Conservation (phyloP, 164 flowering plant species). For the Magnolia sinica region DNA sequence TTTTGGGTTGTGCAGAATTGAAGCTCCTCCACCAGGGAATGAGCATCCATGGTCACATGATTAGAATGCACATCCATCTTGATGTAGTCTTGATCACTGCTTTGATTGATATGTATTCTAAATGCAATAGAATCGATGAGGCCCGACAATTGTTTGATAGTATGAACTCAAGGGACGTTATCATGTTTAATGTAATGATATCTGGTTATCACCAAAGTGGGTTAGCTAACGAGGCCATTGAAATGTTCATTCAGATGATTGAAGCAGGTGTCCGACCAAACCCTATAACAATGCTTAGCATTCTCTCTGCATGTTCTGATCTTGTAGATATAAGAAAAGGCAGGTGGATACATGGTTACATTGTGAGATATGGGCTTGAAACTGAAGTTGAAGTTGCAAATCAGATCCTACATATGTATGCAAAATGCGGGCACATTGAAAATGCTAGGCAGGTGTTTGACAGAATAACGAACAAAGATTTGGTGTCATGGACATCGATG, state of each 20-base stretch:
- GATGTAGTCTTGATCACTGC: conserved; percentile 47
- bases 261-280: conserved; percentile 34
- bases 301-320: conserved; percentile 38
- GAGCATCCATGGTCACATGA: conserved; percentile 49
- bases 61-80: conserved; percentile 29
- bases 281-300: conserved; percentile 28
- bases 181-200: conserved; percentile 42
- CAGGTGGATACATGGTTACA: conserved; percentile 42
- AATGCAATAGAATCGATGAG: conserved; percentile 30
- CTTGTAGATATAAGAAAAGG: conserved; percentile 32
- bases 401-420: conserved; percentile 47
- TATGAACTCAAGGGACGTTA: conserved; percentile 28
- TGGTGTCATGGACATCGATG: conserved; percentile 61
- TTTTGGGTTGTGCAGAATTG: conserved; percentile 44
- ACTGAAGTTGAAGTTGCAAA: conserved; percentile 38
- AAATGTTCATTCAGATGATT: conserved; percentile 29
- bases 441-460: conserved; percentile 40
- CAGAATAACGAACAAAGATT: conserved; percentile 35
- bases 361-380: conserved; percentile 35
- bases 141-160: conserved; percentile 36
- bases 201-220: conserved; percentile 37
- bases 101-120: conserved; percentile 51
- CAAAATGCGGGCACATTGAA: conserved; percentile 38
- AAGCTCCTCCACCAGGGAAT: conserved; percentile 35
- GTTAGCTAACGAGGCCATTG: conserved; percentile 26